Conservation (phyloP, 2,329 filamentous ascomycete genomes). For the Gliomastix tumulicola region DNA sequence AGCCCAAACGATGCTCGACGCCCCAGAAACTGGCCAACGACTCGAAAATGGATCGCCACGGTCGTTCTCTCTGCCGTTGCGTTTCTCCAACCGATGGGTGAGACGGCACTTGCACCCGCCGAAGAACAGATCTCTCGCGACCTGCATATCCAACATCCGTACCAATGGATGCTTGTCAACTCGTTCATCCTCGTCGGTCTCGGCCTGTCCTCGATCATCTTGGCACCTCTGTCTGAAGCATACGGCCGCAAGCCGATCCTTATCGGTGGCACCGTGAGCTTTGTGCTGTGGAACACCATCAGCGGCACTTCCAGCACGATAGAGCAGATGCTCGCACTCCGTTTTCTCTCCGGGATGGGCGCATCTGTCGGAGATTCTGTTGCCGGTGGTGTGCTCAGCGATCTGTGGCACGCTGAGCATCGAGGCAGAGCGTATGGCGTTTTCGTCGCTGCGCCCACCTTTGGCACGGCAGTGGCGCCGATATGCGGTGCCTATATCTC, state of each 20-base stretch:
- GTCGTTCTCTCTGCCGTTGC: slow-evolving; percentile 1
- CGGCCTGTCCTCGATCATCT: not conserved
- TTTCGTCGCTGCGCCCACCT: slow-evolving; percentile 54
- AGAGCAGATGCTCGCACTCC: not conserved
- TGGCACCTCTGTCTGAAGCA: not conserved
- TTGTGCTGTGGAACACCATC: not conserved
- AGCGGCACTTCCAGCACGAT: not conserved
- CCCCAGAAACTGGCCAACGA: slow-evolving; percentile 1
- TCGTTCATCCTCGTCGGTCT: slow-evolving; percentile 1
- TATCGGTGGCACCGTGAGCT: not conserved
- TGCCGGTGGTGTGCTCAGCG: slow-evolving; percentile 24
- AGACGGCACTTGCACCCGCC: slow-evolving; percentile 1
- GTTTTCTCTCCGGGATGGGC: not conserved
- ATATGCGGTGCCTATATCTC: slow-evolving; percentile 25
- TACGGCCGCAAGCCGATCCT: slow-evolving; percentile 2
- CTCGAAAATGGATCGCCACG: not conserved
- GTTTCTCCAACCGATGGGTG: not conserved
- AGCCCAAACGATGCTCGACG: not conserved
- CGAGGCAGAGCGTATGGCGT: slow-evolving; percentile 55
- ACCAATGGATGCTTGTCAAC: not conserved
- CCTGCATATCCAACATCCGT: slow-evolving; percentile 1
- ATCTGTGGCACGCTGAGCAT: slow-evolving; percentile 52
- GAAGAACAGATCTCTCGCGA: not conserved
- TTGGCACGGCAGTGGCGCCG: slow-evolving; percentile 42
- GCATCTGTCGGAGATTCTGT: not conserved